Evolutionary conservation across 176 grass and related monocot genomes (phyloP), one percentile per base, ranked within the genome.

Genomic region (Zizania latifolia): DNA sequence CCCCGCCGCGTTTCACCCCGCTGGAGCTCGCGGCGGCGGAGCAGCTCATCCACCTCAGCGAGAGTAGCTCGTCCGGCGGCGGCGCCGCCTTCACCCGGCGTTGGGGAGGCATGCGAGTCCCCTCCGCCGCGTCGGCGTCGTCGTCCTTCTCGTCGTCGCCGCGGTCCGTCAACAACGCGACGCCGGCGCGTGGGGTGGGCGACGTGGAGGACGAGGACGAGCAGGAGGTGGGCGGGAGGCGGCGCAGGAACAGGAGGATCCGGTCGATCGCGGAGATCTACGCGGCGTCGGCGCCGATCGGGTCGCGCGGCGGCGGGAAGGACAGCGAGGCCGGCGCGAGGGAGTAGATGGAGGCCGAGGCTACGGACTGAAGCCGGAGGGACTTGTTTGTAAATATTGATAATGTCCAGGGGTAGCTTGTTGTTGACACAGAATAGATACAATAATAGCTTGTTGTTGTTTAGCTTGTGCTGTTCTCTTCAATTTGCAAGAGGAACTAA

Each of bases 11-110:
- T 33, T 89, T 92, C 83, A 89, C 90, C 33, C 39, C 68, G 65
- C 78, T 79, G 46, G 94, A 97, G 86, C 11, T 93, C 40, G 86
- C 73, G 10, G 94, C 75, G 55, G 94, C 88, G 22, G 88, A 88
- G 86, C 94, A 83, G 55, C 78, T 93, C 34, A 78, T 97, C 74
- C 91, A 86, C 51, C 88, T 97, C 48, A 83, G 94, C 86, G 94
- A 77, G 86, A 86, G 88, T 88, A 90, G 90, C 83, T 57, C 44
- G 29, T 41, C 70, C 59, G 62, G 70, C 78, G 61, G 63, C 73
- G 31, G 43, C 62, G 19, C 40, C 34, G 62, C 16, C 40, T 19
- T 5, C 32, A 65, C 80, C 33, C 31, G 33, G 7, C 56, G 55
- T n/a, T n/a, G n/a, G n/a, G n/a, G n/a, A n/a, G n/a, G n/a, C n/a